Conservation (phyloP, 768 basidiomycete species). For the Leucocoprinus sp. region DNA sequence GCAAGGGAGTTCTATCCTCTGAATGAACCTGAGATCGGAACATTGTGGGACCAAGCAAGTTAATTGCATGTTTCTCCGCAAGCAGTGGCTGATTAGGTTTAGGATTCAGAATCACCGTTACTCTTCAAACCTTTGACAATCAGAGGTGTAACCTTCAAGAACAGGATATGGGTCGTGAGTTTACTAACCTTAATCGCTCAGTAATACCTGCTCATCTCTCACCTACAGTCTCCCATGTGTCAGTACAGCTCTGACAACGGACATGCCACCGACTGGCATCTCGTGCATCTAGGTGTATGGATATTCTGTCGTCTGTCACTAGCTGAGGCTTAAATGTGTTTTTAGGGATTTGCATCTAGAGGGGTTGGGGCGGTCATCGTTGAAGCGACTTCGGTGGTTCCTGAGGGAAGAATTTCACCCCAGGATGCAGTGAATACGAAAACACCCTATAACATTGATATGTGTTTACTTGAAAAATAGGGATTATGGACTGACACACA, state of each 20-base stretch:
- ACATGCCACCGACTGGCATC: conserved; percentile 75
- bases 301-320: conserved; percentile 13
- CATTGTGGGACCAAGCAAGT: conserved; percentile 16
- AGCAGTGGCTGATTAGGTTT: conserved; percentile 11
- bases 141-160: conserved; percentile 57
- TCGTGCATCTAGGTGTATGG: conserved; percentile 68
- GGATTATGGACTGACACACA: conserved; percentile 75
- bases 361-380: conserved; percentile 64
- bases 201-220: neutral
- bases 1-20: conserved; percentile 50
- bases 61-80: neutral
- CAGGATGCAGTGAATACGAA: conserved; percentile 52
- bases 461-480: conserved; percentile 18
- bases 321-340: neutral
- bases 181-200: neutral
- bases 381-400: conserved; percentile 68
- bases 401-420: conserved; percentile 72
- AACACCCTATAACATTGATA: neutral
- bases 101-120: conserved; percentile 44
- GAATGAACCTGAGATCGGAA: conserved; percentile 51
- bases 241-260: conserved; percentile 72
- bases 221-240: conserved; percentile 65
- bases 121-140: conserved; percentile 65
- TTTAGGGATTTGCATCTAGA: conserved; percentile 54
- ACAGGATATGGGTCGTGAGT: conserved; percentile 62